Evolutionary conservation across 1,284 basidiomycete genomes (phyloP), one percentile per base, ranked within the genome.

Genomic region (Rhodotorula sp.): DNA sequence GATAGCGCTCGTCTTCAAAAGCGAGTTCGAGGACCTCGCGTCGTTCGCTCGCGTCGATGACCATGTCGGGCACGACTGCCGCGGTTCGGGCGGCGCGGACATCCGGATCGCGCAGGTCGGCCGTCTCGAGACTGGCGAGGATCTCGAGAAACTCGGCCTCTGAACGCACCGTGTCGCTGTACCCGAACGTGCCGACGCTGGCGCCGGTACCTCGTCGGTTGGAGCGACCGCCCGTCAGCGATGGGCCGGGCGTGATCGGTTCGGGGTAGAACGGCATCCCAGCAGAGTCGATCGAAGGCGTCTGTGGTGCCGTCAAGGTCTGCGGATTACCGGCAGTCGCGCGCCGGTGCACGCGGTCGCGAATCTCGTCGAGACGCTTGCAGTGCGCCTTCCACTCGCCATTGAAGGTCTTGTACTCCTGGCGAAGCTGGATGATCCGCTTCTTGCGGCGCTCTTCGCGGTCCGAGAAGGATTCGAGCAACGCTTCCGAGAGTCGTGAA

Each of bases 61-160:
- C 85, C 92, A 97, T 95, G 80, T 98, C 93, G 1, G 96, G 96
- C 57, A 96, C 90, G 31, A 84, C 87, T 23, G 95, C 95, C n/a
- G 93, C 87, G 69, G 97, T 97, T 74, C 89, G 87, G 62, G 89
- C 85, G 4, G 93, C 92, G 29, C 97, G 88, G 76, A 91, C 87
- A 76, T 88, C 91, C 0, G 95, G 93, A 81, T 98, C 94, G 59
- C 90, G 93, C 68, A 92, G 88, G 75, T 96, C 95, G 74, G 95
- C 92, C 76, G 90, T 92, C 61, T 93, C 94, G 54, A 97, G 84
- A 78, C 90, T 93, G 18, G 92, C 93, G 67, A 98, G 89, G 79
- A 98, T 95, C 82, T 95, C 93, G 79, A 97, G 91, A 87, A 97
- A 95, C 84, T 98, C 96, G 68, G 97, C 87, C 81, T 98, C 96